Evolutionary conservation across 176 grass and related monocot species (phyloP).

Genomic region (Paspalum vaginatum): DNA sequence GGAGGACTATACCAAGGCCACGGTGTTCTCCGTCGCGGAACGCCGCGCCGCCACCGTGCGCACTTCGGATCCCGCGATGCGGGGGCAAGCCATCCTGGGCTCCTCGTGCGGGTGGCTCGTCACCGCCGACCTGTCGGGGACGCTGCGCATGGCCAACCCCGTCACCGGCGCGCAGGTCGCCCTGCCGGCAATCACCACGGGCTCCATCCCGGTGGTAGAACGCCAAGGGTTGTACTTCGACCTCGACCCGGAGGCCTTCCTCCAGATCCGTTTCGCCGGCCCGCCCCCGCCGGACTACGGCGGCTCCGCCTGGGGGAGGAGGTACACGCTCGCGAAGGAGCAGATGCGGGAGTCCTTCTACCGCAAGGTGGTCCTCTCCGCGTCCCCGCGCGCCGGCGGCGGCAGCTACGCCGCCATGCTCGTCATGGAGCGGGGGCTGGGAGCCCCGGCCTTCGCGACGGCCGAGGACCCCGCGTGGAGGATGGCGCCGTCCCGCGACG

Average conservation of each 20-base stretch:
- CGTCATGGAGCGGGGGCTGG: not conserved
- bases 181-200: not conserved
- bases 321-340: not conserved
- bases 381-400: not conserved
- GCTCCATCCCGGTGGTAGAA: not conserved
- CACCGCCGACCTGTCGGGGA: not conserved
- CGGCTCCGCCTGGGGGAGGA: too few relatives aligned
- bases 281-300: not conserved
- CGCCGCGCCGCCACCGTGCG: not conserved
- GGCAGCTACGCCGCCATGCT: constrained; percentile 18
- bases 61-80: not conserved
- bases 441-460: not conserved
- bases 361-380: constrained; percentile 11
- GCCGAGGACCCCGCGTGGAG: not conserved
- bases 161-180: not conserved
- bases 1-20: not conserved
- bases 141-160: not conserved
- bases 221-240: not conserved
- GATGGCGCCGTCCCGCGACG: not conserved
- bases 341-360: not conserved
- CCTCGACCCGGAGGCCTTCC: not conserved
- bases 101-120: constrained; percentile 19
- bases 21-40: not conserved
- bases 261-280: not conserved
- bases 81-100: not conserved